Evolutionary conservation across 1,284 basidiomycete species (phyloP).

Genomic region (Moesziomyces antarcticus): DNA sequence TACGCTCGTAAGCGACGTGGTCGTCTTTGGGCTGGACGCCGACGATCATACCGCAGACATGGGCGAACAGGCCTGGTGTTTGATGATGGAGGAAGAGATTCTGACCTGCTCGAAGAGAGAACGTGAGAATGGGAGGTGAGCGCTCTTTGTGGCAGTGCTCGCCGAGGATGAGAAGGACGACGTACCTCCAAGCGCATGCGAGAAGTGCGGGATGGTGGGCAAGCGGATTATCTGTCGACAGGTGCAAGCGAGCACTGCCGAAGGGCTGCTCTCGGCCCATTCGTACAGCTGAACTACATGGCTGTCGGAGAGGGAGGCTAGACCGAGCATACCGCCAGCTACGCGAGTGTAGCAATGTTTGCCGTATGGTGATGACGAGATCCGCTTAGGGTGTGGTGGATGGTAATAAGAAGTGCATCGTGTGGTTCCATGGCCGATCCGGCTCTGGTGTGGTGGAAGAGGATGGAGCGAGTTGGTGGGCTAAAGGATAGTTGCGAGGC

Average conservation of each 20-base stretch:
- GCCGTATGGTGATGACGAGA: not conserved
- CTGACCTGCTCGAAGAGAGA: slow-evolving; percentile 7
- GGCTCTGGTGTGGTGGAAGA: no score
- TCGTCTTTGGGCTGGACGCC: slow-evolving; percentile 39
- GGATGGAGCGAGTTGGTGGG: not conserved
- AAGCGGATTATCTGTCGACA: slow-evolving; percentile 24
- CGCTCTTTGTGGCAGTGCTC: not conserved
- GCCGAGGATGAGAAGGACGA: not conserved
- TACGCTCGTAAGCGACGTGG: slow-evolving; percentile 39
- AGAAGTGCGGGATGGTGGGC: slow-evolving; percentile 14
- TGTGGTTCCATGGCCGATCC: not conserved
- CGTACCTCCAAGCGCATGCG: slow-evolving; percentile 36
- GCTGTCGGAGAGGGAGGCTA: slow-evolving; percentile 12
- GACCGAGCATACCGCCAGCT: slow-evolving; percentile 15
- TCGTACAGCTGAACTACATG: slow-evolving; percentile 36
- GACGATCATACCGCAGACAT: slow-evolving; percentile 46
- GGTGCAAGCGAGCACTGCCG: slow-evolving; percentile 36
- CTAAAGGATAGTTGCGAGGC: not conserved
- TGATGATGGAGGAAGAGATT: slow-evolving; percentile 28
- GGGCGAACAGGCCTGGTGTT: slow-evolving; percentile 25
- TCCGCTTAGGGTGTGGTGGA: not conserved
- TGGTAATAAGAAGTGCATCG: not conserved
- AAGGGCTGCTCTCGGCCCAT: slow-evolving; percentile 17
- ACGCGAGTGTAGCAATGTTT: not conserved
- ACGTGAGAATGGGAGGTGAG: not conserved